Percentiles rank a stretch among this genome's conserved stretches.
Conservation (phyloP, 352 stramenopile species). For the Pythium brachiatum region DNA sequence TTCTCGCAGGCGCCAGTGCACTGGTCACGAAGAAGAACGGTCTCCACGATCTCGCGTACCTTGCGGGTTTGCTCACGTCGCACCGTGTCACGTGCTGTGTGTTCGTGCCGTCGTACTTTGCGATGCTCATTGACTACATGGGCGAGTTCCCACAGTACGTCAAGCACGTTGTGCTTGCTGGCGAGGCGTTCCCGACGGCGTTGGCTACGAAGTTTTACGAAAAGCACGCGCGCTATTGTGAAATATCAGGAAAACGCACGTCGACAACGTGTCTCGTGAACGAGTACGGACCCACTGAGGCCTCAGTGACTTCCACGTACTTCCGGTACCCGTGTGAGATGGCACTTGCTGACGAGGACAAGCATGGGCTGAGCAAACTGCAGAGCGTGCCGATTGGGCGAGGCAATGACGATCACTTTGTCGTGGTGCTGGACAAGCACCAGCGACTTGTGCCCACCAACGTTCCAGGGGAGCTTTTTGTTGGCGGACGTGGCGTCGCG, state of each 20-base stretch:
- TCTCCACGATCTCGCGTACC: conserved; percentile 49
- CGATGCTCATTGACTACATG: conserved; percentile 46
- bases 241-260: not conserved
- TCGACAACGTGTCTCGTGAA: conserved; percentile 40
- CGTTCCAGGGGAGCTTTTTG: conserved; percentile 61
- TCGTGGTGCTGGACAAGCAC: conserved; percentile 48
- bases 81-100: conserved; percentile 46
- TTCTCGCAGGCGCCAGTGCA: conserved; percentile 36
- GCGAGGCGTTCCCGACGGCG: conserved; percentile 44
- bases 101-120: conserved; percentile 58
- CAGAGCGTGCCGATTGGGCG: conserved; percentile 56
- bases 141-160: conserved; percentile 34
- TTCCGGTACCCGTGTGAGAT: conserved; percentile 31
- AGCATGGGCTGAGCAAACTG: not conserved
- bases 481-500: conserved; percentile 64
- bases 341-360: conserved; percentile 9
- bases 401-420: conserved; percentile 43
- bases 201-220: conserved; percentile 46
- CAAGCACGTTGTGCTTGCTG: conserved; percentile 41
- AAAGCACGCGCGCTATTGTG: conserved; percentile 19
- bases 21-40: conserved; percentile 45
- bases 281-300: conserved; percentile 54
- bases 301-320: conserved; percentile 48
- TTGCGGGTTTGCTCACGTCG: conserved; percentile 22
- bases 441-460: conserved; percentile 45